These are phyloP conservation scores for Botrytis medusae DNA, from an alignment of 2,329 filamentous ascomycete species.

Conservation along the genomic window DNA sequence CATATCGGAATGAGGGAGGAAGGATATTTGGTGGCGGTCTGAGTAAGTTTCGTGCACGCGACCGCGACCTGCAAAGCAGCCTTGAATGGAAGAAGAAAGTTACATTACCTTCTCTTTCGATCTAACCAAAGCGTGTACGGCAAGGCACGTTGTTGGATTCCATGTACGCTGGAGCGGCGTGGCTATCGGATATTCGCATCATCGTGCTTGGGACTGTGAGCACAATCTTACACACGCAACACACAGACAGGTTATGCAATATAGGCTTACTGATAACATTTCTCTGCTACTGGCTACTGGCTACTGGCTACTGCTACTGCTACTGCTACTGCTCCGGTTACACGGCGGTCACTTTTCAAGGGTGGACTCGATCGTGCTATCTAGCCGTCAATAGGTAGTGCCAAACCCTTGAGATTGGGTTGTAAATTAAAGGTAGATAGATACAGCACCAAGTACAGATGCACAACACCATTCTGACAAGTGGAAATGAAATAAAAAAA, in stretches of 20 bases:
- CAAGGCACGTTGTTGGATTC: conserved; percentile 10
- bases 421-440: neutral
- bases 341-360: neutral
- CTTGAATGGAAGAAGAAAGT: neutral
- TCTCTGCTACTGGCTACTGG: neutral
- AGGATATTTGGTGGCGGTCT: conserved; percentile 7
- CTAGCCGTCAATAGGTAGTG: neutral
- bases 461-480: neutral
- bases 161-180: conserved; percentile 5
- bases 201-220: neutral
- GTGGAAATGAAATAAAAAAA: neutral
- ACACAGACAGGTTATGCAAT: neutral
- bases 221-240: neutral
- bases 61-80: conserved; percentile 6
- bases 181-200: conserved; percentile 4
- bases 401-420: neutral
- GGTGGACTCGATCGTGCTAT: conserved; percentile 9
- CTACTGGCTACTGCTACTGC: neutral
- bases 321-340: neutral
- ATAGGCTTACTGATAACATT: neutral
- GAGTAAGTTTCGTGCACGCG: conserved; percentile 17
- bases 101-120: neutral
- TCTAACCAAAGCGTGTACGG: neutral
- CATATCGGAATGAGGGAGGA: neutral
- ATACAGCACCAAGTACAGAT: neutral